A percentile compares a stretch with the other conserved stretches of the same genome.
phyloP scores from a whole-genome alignment of 805 yeast species.

The Teunomyces kruisii region DNA sequence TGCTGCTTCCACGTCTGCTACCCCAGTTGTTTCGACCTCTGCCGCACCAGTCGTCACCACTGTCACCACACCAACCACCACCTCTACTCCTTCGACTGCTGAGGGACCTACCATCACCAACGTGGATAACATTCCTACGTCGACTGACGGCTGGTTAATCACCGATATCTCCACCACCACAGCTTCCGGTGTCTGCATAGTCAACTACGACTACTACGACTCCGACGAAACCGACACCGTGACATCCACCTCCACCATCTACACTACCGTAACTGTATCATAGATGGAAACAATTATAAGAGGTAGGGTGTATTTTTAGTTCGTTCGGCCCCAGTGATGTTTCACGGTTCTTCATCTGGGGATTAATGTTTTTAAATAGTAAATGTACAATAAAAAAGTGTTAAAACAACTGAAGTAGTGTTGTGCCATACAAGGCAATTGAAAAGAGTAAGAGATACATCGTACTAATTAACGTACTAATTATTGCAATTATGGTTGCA shows the following conservation, averaged over 20 bases:
- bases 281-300: neutral
- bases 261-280: constrained; percentile 31
- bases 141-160: constrained; percentile 33
- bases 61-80: constrained; percentile 7
- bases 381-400: neutral
- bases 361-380: constrained; percentile 1
- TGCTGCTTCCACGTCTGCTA: neutral
- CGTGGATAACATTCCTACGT: constrained; percentile 17
- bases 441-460: too few relatives aligned
- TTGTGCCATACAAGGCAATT: too few relatives aligned
- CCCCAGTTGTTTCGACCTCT: neutral
- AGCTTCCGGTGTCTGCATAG: constrained; percentile 32
- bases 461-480: too few relatives aligned
- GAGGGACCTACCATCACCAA: constrained; percentile 25
- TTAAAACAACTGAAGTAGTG: too few relatives aligned
- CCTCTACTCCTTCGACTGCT: constrained; percentile 12
- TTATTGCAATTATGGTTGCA: too few relatives aligned
- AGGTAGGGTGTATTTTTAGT: neutral
- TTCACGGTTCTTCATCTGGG: constrained; percentile 1
- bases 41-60: constrained; percentile 5
- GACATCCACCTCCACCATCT: constrained; percentile 38
- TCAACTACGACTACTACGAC: constrained; percentile 37
- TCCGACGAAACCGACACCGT: constrained; percentile 28
- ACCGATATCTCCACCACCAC: constrained; percentile 31
- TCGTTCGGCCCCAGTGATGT: neutral